Conservation (phyloP, 371 early-diverging fungal genomes). For the Lichtheimia corymbifera region DNA sequence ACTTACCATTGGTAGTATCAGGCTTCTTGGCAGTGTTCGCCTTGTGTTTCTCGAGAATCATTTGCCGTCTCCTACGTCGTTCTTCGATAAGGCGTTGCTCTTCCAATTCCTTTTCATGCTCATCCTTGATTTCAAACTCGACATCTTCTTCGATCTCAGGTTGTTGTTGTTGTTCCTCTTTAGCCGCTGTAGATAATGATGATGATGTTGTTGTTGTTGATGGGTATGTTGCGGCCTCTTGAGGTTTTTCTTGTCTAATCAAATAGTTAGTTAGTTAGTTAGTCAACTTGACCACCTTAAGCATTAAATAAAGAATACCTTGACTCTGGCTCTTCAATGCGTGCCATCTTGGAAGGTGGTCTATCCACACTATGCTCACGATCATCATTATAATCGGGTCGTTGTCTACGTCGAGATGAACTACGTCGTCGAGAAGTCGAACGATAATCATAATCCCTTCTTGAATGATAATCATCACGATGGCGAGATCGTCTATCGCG, state of each 20-base stretch:
- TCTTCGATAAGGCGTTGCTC: conserved; percentile 79
- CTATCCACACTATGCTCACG: not conserved
- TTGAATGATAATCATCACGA: too few relatives aligned
- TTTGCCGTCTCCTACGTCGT: conserved; percentile 69
- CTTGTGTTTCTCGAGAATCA: conserved; percentile 68
- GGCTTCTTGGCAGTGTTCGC: conserved; percentile 19
- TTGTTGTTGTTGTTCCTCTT: not conserved
- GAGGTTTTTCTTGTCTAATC: not conserved
- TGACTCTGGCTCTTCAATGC: not conserved
- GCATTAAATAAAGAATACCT: not conserved
- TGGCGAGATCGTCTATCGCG: not conserved
- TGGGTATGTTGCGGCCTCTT: not conserved
- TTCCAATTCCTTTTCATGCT: conserved; percentile 55
- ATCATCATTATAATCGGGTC: not conserved
- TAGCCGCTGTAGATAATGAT: not conserved
- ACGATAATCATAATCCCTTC: too few relatives aligned
- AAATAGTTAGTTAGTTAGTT: too few relatives aligned
- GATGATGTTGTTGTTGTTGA: not conserved
- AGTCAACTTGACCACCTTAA: too few relatives aligned
- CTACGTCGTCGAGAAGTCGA: not conserved
- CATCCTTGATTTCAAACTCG: conserved; percentile 49
- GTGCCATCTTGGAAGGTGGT: conserved; percentile 1
- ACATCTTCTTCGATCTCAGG: conserved; percentile 9
- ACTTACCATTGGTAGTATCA: conserved; percentile 10
- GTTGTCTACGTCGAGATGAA: not conserved